Conservation (phyloP, 2,329 filamentous ascomycete genomes). For the Xylariales sp. region DNA sequence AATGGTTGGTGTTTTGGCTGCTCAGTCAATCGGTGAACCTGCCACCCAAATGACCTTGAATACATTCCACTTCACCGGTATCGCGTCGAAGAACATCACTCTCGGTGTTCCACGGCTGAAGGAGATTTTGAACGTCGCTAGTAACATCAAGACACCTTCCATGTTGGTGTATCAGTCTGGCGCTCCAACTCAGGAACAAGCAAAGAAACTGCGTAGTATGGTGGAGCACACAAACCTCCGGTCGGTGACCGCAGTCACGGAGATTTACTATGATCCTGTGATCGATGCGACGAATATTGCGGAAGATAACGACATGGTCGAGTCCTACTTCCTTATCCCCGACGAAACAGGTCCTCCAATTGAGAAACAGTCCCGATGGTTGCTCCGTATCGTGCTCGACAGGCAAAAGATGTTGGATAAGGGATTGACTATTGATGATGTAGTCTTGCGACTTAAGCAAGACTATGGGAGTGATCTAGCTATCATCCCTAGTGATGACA, state of each 20-base stretch:
- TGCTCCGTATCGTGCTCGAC: constrained; percentile 92
- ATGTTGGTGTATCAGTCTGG: constrained; percentile 90
- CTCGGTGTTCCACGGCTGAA: constrained; percentile 98
- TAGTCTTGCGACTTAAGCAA: constrained; percentile 88
- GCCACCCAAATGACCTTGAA: constrained; percentile 99
- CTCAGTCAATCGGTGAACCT: constrained; percentile 98
- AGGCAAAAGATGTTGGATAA: constrained; percentile 96
- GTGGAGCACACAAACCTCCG: constrained; percentile 96
- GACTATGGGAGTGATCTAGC: constrained; percentile 87
- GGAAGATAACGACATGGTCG: constrained; percentile 91
- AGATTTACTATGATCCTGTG: constrained; percentile 97
- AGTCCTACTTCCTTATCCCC: constrained; percentile 95
- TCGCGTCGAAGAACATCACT: constrained; percentile 99
- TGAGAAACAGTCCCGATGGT: constrained; percentile 90
- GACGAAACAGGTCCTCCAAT: constrained; percentile 74
- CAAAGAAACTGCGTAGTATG: constrained; percentile 85
- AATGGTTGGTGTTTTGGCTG: constrained; percentile 98
- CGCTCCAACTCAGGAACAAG: constrained; percentile 76
- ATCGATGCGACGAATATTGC: constrained; percentile 86
- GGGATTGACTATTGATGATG: constrained; percentile 89
- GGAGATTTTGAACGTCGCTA: constrained; percentile 98
- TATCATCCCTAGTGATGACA: constrained; percentile 97
- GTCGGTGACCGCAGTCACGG: constrained; percentile 89
- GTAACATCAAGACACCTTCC: constrained; percentile 97
- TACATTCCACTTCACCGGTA: constrained; percentile 99